Conservation (phyloP, 2,329 filamentous ascomycete species). For the Trichoderma sp. region DNA sequence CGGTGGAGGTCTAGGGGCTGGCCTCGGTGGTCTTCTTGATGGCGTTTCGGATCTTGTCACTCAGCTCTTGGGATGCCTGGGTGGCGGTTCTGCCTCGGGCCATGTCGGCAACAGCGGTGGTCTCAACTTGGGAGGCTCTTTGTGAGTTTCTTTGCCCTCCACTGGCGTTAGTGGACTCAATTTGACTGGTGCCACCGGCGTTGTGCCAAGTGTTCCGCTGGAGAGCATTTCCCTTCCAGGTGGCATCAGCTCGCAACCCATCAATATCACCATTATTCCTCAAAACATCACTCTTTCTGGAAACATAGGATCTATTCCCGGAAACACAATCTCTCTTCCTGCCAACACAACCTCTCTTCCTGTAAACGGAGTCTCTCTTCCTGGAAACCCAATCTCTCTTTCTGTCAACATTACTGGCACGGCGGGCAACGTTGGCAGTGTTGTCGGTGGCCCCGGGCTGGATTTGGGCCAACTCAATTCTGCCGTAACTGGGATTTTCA, state of each 20-base stretch:
- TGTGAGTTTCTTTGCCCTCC: not conserved
- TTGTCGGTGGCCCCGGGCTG: not conserved
- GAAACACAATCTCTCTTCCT: no score
- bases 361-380: no score
- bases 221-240: not conserved
- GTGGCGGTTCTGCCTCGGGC: not conserved
- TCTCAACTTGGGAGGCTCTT: not conserved
- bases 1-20: not conserved
- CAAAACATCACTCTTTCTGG: not conserved
- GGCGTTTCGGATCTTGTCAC: not conserved
- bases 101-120: not conserved
- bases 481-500: not conserved
- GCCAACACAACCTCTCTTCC: not conserved
- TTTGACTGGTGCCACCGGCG: not conserved
- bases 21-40: not conserved
- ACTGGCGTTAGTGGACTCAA: not conserved
- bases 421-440: not conserved
- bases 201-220: not conserved
- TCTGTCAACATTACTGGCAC: not conserved
- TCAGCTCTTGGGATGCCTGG: not conserved
- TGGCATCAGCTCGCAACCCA: no score
- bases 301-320: not conserved
- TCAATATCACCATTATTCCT: not conserved
- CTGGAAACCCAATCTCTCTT: not conserved
- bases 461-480: not conserved